A percentile compares a stretch with the other conserved stretches of the same genome.
Conservation (phyloP, 805 yeast species). For the Danielozyma ontarioensis region DNA sequence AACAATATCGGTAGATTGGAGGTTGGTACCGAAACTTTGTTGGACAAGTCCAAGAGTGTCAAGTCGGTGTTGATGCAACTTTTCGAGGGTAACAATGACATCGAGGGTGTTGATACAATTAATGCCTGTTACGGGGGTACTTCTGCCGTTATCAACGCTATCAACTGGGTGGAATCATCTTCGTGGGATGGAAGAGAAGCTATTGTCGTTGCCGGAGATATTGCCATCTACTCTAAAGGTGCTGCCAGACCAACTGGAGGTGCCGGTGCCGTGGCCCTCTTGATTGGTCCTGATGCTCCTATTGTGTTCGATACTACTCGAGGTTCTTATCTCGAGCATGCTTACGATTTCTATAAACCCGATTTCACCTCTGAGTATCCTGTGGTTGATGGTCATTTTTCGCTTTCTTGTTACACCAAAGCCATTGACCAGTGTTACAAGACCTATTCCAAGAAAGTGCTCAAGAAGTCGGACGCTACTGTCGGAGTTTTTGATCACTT, state of each 20-base stretch:
- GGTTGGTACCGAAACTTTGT: conserved; percentile 95
- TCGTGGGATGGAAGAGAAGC: conserved; percentile 99
- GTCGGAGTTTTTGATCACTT: conserved; percentile 67
- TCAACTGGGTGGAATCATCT: conserved; percentile 94
- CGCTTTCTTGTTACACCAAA: conserved; percentile 87
- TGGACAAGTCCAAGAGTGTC: conserved; percentile 95
- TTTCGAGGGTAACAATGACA: conserved; percentile 79
- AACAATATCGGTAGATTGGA: conserved; percentile 86
- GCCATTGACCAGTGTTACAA: conserved; percentile 87
- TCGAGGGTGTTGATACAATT: conserved; percentile 93
- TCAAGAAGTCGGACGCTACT: conserved; percentile 40
- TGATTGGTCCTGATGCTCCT: conserved; percentile 97
- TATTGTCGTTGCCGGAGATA: conserved; percentile 94
- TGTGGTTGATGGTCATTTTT: conserved; percentile 94
- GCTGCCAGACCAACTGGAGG: conserved; percentile 99
- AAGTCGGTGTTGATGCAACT: conserved; percentile 94
- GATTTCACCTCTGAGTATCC: conserved; percentile 96
- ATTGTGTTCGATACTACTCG: conserved; percentile 83
- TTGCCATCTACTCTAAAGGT: conserved; percentile 95
- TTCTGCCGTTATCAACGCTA: conserved; percentile 84
- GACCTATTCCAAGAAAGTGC: conserved; percentile 69
- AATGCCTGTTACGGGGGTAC: conserved; percentile 99
- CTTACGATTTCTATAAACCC: conserved; percentile 97
- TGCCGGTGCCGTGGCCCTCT: conserved; percentile 92
- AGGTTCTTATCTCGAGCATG: conserved; percentile 94